Conservation (phyloP, 2,329 filamentous ascomycete genomes). For the Trichoderma harzianum region DNA sequence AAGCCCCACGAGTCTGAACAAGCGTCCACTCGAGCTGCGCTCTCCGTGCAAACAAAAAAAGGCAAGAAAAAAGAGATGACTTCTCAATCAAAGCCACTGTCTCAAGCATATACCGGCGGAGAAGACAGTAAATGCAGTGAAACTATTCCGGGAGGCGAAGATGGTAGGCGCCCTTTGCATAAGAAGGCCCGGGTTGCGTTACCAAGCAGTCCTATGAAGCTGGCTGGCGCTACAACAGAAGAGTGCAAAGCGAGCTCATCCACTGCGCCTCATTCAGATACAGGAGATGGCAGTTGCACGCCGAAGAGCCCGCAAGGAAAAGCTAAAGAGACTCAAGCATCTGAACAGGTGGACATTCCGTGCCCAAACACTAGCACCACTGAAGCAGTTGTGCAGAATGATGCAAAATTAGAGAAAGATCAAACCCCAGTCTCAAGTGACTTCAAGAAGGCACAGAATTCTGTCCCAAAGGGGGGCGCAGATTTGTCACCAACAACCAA, state of each 20-base stretch:
- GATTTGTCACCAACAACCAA: background rate
- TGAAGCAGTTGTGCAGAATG: no score
- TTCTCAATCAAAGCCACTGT: conserved; percentile 30
- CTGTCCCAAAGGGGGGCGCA: background rate
- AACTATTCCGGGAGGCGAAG: conserved; percentile 16
- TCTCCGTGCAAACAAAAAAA: background rate
- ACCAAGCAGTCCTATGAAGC: conserved; percentile 12
- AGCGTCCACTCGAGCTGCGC: background rate
- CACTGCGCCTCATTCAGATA: background rate
- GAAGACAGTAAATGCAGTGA: background rate
- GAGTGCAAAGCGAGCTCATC: background rate
- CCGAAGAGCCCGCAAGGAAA: background rate
- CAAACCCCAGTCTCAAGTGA: background rate
- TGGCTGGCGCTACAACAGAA: background rate
- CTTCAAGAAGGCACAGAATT: background rate
- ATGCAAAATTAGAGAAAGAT: background rate
- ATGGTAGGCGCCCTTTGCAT: conserved; percentile 5
- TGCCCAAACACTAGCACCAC: background rate
- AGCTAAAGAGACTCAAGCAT: background rate
- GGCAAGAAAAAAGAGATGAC: background rate
- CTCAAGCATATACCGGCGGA: conserved; percentile 27
- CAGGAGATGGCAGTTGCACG: background rate
- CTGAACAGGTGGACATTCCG: background rate
- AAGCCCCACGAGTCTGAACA: background rate
- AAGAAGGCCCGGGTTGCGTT: conserved; percentile 23